Percentiles rank a stretch among this genome's conserved stretches.
Conservation (phyloP, 495 filamentous ascomycete genomes). For the Penicillium desertorum region DNA sequence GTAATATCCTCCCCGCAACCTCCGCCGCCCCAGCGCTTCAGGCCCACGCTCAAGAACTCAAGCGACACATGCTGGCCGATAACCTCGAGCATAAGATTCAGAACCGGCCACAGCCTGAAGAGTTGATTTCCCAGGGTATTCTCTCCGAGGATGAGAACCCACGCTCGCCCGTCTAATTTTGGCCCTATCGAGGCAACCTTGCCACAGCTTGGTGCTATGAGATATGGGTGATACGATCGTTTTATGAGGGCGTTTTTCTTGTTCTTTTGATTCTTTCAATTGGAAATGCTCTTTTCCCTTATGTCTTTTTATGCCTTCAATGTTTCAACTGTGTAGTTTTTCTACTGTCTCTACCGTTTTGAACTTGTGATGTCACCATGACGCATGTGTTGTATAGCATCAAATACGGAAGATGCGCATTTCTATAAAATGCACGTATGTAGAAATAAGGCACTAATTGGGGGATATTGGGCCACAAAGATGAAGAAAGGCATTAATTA, state of each 20-base stretch:
- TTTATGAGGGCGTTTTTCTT: slow-evolving; percentile 12
- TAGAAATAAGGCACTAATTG: background rate
- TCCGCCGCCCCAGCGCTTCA: slow-evolving; percentile 73
- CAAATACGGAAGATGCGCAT: slow-evolving; percentile 1
- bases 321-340: background rate
- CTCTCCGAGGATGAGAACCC: slow-evolving; percentile 61
- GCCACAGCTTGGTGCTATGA: slow-evolving; percentile 2
- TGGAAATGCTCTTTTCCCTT: background rate
- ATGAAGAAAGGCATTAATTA: background rate
- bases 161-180: slow-evolving; percentile 20
- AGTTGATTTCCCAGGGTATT: slow-evolving; percentile 75
- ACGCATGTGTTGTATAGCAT: slow-evolving; percentile 13
- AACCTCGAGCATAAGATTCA: slow-evolving; percentile 79
- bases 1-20: slow-evolving; percentile 72
- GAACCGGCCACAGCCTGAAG: slow-evolving; percentile 69
- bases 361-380: slow-evolving; percentile 32
- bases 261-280: background rate
- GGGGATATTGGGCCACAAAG: background rate
- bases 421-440: background rate
- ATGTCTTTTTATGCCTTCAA: too few species aligned
- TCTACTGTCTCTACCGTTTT: slow-evolving; percentile 1
- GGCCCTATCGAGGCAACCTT: background rate
- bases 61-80: slow-evolving; percentile 81
- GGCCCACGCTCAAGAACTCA: slow-evolving; percentile 75
- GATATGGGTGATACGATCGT: slow-evolving; percentile 7